Conservation (phyloP, 345 rosid genomes). For the Isatis tinctoria region DNA sequence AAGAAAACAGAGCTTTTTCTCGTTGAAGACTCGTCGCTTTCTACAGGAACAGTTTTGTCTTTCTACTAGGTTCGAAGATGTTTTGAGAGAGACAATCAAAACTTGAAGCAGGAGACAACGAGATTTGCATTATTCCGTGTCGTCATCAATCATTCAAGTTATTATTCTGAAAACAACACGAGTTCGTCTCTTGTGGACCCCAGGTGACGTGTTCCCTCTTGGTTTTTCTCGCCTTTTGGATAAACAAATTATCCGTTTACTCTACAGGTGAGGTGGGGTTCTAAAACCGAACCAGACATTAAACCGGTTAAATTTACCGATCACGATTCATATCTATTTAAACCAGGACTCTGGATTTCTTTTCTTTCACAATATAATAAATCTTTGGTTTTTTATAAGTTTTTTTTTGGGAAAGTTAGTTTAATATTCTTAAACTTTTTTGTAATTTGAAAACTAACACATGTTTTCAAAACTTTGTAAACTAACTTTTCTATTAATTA, state of each 20-base stretch:
- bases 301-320: neutral
- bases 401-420: too few relatives aligned
- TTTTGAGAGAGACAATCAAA: neutral
- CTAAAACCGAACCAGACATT: neutral
- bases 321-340: neutral
- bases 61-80: neutral
- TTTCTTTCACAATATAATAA: too few relatives aligned
- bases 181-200: conserved; percentile 11
- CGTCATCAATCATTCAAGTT: neutral
- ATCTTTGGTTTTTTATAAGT: too few relatives aligned
- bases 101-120: neutral
- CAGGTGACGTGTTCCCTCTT: conserved; percentile 1
- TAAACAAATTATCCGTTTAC: neutral
- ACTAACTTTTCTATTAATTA: too few relatives aligned
- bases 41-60: neutral
- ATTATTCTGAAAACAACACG: neutral
- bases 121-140: conserved; percentile 2
- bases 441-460: too few relatives aligned
- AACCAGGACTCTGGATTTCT: too few relatives aligned
- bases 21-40: neutral
- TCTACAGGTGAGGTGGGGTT: neutral
- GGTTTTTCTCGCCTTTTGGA: conserved; percentile 6
- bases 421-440: too few relatives aligned
- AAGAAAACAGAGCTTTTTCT: neutral
- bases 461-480: too few relatives aligned